Evolutionary conservation across 2,329 filamentous ascomycete genomes (phyloP), one percentile per base, ranked within the genome.

Genomic region (Huntiella decipiens): DNA sequence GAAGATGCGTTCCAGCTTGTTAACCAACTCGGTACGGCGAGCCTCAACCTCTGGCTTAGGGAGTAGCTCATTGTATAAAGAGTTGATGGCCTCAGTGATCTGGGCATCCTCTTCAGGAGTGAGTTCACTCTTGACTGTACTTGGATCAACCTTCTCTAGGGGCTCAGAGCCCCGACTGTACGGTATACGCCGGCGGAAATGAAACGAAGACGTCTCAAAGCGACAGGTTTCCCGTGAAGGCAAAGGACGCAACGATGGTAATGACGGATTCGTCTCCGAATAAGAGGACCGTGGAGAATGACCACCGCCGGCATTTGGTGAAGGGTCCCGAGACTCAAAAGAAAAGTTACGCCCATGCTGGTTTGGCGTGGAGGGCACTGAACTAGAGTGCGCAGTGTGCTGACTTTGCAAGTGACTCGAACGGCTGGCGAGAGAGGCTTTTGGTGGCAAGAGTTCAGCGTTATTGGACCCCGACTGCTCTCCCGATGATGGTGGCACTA

Each of bases 291-390:
- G 79, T 35, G 88, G 91, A 11, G 88, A 95, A 54, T 87, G 83
- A 60, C 78, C 84, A 52, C 75, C 77, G 42, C 75, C 69, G 44
- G 78, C 76, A 54, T 74, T 81, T 34, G 88, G 87, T 12, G 87
- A 95, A 7, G 85, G 87, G 51, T 75, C 72, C 51, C 71, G 74
- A 41, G 86, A 91, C 58, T 77, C 76, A 55, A 82, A 82, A 2
- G 81, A 81, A 56, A 91, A 81, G 55, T 87, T 79, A 49, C 85
- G 77, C 53, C 86, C 76, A 61, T 83, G 81, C 60, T 95, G 87
- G 57, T 88, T 83, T 6, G 88, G 91, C 3, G 88, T 96, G 1
- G 88, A 92, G 1, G 88, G 88, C 42, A 95, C 83, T 6, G 88
- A 96, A 58, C 73, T 93, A 17, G 88, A 92, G 58, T 92, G 70